phyloP scores from a whole-genome alignment of 129 eudicot genomes.

The Silybum marianum region DNA sequence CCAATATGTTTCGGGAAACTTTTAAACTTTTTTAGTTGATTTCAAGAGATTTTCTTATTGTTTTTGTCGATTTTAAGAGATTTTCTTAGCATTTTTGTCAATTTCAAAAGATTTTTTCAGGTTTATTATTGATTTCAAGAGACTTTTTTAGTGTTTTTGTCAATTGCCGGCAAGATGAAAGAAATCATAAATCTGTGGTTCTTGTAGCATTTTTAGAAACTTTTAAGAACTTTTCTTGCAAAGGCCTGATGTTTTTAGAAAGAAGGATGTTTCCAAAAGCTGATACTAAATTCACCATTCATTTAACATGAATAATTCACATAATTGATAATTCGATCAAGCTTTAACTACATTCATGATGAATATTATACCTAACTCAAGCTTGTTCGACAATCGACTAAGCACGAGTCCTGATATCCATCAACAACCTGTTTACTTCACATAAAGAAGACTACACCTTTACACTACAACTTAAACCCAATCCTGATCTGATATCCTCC shows the following conservation, averaged over 20 bases:
- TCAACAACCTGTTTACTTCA: conserved; percentile 18
- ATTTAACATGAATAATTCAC: conserved; percentile 13
- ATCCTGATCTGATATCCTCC: background rate
- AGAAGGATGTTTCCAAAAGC: background rate
- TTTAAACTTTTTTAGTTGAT: no score
- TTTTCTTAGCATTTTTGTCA: no score
- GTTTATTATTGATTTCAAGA: no score
- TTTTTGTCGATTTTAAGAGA: no score
- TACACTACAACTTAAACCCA: conserved; percentile 5
- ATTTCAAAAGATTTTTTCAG: no score
- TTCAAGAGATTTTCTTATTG: no score
- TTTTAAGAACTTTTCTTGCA: background rate
- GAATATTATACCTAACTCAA: background rate
- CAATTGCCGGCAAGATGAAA: no score
- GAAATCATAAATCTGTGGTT: no score
- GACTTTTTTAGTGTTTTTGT: no score
- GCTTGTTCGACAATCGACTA: conserved; percentile 5
- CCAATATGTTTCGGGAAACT: no score
- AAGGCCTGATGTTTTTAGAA: background rate
- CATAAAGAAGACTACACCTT: conserved; percentile 9
- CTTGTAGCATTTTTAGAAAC: background rate
- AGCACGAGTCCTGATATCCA: background rate
- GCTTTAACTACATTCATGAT: conserved; percentile 7
- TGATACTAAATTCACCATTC: background rate
- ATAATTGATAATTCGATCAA: background rate